Evolutionary conservation across 2,329 filamentous ascomycete genomes (phyloP).

Genomic region (Penicillium fuscoglaucum): DNA sequence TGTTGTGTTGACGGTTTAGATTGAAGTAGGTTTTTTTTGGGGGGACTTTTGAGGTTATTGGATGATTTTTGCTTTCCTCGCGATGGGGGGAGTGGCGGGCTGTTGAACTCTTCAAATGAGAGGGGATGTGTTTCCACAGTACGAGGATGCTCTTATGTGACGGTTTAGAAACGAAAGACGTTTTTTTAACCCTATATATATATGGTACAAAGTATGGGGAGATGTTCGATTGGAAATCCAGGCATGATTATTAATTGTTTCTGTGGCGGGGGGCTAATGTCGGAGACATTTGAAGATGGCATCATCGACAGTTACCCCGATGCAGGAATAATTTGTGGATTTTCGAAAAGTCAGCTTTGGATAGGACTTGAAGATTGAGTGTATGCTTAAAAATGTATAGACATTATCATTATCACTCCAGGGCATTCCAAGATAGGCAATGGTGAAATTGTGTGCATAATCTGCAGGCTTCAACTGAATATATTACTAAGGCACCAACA

Average conservation of each 20-base stretch:
- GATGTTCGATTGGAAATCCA: not conserved
- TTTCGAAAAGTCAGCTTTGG: not conserved
- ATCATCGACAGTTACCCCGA: not conserved
- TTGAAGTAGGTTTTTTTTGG: not conserved
- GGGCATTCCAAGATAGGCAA: no score
- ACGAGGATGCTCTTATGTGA: not conserved
- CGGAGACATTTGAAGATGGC: not conserved
- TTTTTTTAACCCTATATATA: not conserved
- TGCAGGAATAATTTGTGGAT: not conserved
- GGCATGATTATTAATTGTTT: slow-evolving; percentile 2
- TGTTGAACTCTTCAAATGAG: not conserved
- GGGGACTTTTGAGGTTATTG: not conserved
- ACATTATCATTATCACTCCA: not conserved
- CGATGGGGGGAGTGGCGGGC: not conserved
- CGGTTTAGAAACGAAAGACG: not conserved
- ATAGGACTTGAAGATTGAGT: no score
- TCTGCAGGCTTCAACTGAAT: not conserved
- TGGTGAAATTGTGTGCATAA: not conserved
- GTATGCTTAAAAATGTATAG: not conserved
- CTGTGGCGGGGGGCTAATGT: not conserved
- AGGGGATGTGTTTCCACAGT: not conserved
- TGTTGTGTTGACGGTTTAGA: not conserved
- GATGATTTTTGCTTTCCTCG: not conserved
- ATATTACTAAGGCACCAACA: not conserved
- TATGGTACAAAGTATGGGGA: not conserved